Base-by-base conservation (phyloP, 1,139 yeast genomes). In the Debaryomycetaceae sp. region DNA sequence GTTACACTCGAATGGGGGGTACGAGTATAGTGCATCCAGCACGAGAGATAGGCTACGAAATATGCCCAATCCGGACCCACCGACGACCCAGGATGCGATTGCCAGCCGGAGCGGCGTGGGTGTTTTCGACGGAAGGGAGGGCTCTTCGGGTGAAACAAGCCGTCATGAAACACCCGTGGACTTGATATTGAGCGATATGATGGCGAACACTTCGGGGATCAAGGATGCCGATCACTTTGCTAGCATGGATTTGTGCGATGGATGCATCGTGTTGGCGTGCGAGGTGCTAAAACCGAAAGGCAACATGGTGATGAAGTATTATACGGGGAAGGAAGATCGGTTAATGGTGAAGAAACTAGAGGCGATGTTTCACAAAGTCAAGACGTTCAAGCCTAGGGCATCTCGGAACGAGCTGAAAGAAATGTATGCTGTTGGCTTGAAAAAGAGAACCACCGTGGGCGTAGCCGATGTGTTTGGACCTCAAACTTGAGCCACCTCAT, bases 131-230 rank as follows among this genome's bases (percentile, higher is more conserved):
- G 11, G 42, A 13, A 34, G 38, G 14, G 39, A 37, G 5, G 41
- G 43, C 7, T 24, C 24, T 13, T 31, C 5, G 38, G 39, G 22
- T 37, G 41, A 40, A 40, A 36, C 13, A 44, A 38, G 13, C 11
- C 31, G 11, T 4, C 11, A 7, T 27, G 31, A 27, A 8, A 34
- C 8, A 7, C 55, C 57, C 5, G 58, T 72, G 3, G 70, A 73
- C 44, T 49, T 74, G 24, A 66, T 74, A 1, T 43, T 74, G 40
- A 73, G 78, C 51, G 79, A 74, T 50, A 74, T 74, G 79, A 72
- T 74, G 77, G 66, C 68, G n/a, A 73, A 74, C 45, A 70, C 77
- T 6, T 65, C 71, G 3, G 79, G 79, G 1, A 63, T 67, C 30
- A 69, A 70, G 43, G 72, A 66, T 45, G 63, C 58, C 34, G 79